These are phyloP conservation scores for Podospora anserina DNA, from an alignment of 495 filamentous ascomycete genomes.

Conservation along the genomic window DNA sequence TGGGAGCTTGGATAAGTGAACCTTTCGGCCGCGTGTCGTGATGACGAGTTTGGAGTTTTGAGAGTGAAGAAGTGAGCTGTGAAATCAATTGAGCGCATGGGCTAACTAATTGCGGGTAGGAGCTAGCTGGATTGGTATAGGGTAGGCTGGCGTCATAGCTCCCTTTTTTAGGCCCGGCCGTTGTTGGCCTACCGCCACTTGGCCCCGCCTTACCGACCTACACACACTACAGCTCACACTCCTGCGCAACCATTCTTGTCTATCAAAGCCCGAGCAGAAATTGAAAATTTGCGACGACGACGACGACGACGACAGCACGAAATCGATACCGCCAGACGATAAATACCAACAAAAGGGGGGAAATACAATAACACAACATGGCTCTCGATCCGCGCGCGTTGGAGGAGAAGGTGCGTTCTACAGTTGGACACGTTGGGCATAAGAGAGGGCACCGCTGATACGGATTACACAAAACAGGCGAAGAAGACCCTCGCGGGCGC, in stretches of 20 bases:
- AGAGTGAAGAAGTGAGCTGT: neutral
- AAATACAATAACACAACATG: conserved; percentile 34
- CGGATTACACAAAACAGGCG: conserved; percentile 53
- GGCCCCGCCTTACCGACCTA: neutral
- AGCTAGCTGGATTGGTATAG: neutral
- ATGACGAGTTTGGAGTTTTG: conserved; percentile 4
- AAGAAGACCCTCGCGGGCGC: conserved; percentile 71
- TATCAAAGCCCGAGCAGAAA: neutral
- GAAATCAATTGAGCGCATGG: neutral
- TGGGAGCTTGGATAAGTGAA: neutral
- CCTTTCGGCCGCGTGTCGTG: conserved; percentile 5
- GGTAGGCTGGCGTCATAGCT: conserved; percentile 18
- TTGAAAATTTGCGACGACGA: neutral
- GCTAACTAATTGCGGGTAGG: no score
- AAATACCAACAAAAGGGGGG: neutral
- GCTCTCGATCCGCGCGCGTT: conserved; percentile 48
- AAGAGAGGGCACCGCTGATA: conserved; percentile 26
- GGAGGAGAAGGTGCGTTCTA: conserved; percentile 42
- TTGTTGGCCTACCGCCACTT: neutral
- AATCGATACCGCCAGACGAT: neutral
- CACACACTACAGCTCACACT: neutral
- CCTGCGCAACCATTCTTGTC: neutral
- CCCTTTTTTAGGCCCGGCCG: neutral
- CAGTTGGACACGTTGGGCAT: neutral
- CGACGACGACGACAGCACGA: neutral